Percentiles rank a stretch among this genome's conserved stretches.
Evolutionary conservation across 2,329 filamentous ascomycete genomes (phyloP).

Genomic region (Zalaria sp.): DNA sequence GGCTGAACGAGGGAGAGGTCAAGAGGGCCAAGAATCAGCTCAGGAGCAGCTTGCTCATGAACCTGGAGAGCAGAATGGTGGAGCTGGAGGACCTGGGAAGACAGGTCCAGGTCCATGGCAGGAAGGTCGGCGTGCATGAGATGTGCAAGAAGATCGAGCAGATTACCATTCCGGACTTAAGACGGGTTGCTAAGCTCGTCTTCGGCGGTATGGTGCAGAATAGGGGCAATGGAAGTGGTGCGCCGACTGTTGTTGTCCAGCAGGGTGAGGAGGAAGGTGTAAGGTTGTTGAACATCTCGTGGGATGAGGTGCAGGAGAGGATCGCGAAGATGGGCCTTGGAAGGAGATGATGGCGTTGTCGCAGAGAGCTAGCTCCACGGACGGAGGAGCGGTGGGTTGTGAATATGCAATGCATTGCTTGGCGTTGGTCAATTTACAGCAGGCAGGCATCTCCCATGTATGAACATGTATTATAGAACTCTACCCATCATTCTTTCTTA

Average conservation of each 20-base stretch:
- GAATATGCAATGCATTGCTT: too few species aligned
- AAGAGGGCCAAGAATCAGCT: constrained; percentile 94
- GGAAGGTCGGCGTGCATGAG: constrained; percentile 79
- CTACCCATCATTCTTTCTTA: too few species aligned
- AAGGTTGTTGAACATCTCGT: constrained; percentile 54
- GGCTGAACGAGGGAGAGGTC: constrained; percentile 65
- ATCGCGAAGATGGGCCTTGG: constrained; percentile 78
- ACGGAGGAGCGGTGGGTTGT: too few species aligned
- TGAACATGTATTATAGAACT: too few species aligned
- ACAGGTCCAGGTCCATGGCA: constrained; percentile 92
- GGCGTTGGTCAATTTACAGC: too few species aligned
- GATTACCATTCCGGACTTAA: constrained; percentile 66
- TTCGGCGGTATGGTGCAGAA: constrained; percentile 68
- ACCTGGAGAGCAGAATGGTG: constrained; percentile 92
- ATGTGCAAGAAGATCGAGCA: constrained; percentile 83
- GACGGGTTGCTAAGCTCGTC: constrained; percentile 65
- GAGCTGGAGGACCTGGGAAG: constrained; percentile 90
- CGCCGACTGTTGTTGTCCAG: constrained; percentile 88
- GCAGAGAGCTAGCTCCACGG: too few species aligned
- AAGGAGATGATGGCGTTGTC: constrained; percentile 26
- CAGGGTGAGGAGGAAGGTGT: constrained; percentile 67
- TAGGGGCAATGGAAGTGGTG: constrained; percentile 62
- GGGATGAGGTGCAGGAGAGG: constrained; percentile 80
- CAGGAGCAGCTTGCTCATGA: constrained; percentile 82
- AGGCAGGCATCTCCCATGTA: too few species aligned